These are phyloP conservation scores for Tieghemostelium lacteum DNA, from an alignment of 78 protist species.

Conservation along the genomic window DNA sequence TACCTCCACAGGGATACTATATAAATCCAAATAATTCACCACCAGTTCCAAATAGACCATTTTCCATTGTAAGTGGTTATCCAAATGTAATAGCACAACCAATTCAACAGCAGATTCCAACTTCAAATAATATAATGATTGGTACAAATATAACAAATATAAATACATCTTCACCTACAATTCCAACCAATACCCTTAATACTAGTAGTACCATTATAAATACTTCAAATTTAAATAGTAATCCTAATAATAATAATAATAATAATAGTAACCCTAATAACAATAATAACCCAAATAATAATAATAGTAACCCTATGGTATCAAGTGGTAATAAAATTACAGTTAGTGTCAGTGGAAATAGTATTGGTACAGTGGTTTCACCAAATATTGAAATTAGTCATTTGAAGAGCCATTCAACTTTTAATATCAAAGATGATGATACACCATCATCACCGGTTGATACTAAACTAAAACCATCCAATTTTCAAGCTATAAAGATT, in stretches of 20 bases:
- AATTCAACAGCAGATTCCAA: not conserved
- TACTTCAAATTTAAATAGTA: not conserved
- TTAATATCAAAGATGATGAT: not conserved
- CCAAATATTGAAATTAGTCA: not conserved
- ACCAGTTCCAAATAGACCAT: too few relatives aligned
- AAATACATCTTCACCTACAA: too few relatives aligned
- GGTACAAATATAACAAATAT: too few relatives aligned
- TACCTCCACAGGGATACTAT: not conserved
- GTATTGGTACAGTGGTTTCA: not conserved
- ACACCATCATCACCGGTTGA: not conserved
- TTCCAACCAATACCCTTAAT: not conserved
- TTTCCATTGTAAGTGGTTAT: too few relatives aligned
- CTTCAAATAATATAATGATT: too few relatives aligned
- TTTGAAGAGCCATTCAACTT: not conserved
- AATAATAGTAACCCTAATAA: not conserved
- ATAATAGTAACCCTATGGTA: not conserved
- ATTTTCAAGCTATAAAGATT: slow-evolving; percentile 27
- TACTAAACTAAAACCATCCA: slow-evolving; percentile 51
- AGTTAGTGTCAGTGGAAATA: not conserved
- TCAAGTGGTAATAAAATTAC: not conserved
- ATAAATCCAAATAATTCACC: not conserved
- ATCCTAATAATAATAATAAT: not conserved
- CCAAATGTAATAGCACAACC: too few relatives aligned
- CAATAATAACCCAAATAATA: not conserved
- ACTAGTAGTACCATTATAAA: not conserved